Conservation (phyloP, 495 filamentous ascomycete species). For the Penicillium ochrochloron region DNA sequence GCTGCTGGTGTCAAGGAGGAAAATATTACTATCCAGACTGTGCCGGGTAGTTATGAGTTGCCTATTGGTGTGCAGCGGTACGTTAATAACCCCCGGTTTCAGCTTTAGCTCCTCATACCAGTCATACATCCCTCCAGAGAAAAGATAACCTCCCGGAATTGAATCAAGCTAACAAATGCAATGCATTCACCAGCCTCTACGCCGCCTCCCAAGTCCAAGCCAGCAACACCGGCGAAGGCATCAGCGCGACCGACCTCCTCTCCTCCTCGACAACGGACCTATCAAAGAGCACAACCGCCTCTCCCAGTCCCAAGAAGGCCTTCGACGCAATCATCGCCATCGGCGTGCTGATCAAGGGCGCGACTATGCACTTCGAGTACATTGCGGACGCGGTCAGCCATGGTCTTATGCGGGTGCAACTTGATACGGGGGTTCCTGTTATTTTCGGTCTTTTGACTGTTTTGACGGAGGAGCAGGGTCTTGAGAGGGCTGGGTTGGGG, state of each 20-base stretch:
- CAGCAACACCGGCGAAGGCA: conserved; percentile 56
- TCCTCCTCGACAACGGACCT: conserved; percentile 70
- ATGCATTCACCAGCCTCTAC: conserved; percentile 72
- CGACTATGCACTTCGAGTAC: conserved; percentile 99
- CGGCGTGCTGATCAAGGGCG: conserved; percentile 95
- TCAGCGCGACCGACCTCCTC: conserved; percentile 80
- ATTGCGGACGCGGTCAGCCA: conserved; percentile 90
- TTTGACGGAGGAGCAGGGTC: conserved; percentile 83
- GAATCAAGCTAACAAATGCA: background rate
- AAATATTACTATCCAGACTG: conserved; percentile 86
- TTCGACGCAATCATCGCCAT: conserved; percentile 96
- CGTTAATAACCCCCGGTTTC: conserved; percentile 17
- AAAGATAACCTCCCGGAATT: no score
- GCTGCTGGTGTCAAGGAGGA: conserved; percentile 79
- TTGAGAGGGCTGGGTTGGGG: conserved; percentile 79
- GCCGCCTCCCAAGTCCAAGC: conserved; percentile 86
- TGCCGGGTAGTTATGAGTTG: conserved; percentile 93
- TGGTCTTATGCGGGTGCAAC: conserved; percentile 90
- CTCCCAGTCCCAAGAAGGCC: conserved; percentile 54
- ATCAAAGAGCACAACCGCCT: conserved; percentile 34
- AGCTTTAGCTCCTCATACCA: no score
- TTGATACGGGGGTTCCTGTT: conserved; percentile 86
- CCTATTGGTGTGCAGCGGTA: conserved; percentile 86
- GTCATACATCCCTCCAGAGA: no score
- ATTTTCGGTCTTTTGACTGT: conserved; percentile 93